Evolutionary conservation across 345 rosid species (phyloP), one percentile per base, ranked within the genome.

Genomic region (Eucalyptus brandiana): DNA sequence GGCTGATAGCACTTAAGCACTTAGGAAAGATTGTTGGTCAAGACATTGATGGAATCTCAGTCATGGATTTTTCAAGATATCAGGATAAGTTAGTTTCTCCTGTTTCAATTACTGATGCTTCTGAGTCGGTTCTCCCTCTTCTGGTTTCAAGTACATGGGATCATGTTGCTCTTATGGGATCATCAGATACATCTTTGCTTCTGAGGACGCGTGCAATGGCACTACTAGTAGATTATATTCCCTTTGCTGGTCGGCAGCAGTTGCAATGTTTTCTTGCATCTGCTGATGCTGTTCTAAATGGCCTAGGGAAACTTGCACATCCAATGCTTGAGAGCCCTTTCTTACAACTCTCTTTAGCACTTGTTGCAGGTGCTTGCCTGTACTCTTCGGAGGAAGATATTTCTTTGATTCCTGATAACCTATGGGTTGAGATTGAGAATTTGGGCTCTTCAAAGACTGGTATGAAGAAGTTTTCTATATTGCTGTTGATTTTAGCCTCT

Each of bases 111-210:
- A 87, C 87, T 88, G 89, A 91, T 60, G 91, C 91, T 90, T 89
- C 94, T 67, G 94, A 95, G 90, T 89, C 93, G 26, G 89, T 93
- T 87, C 87, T 95, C 32, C 92, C 95, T 18, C 87, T 90, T 91
- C 88, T 96, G 92, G 95, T 95, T 89, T 93, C 95, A 90, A 94
- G 93, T 89, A 94, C 96, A 72, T 96, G 97, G 98, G 97, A 94
- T 91, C 93, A 72, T 91, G 96, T 96, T 72, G 93, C 92, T 87
- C 87, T 94, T 89, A 72, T 95, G 91, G 96, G 96, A 90, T 94
- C 97, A 50, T 94, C 96, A 83, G 97, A 96, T 86, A 51, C 92
- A n/a, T 93, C 93, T 72, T 89, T 94, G 76, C 87, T 93, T 30
- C 90, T 95, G 87, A 92, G 94, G 93, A 93, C 91, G 83, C 90